These are phyloP conservation scores for Akanthomyces dipterigenus DNA, from an alignment of 2,329 filamentous ascomycete species.

Conservation along the genomic window DNA sequence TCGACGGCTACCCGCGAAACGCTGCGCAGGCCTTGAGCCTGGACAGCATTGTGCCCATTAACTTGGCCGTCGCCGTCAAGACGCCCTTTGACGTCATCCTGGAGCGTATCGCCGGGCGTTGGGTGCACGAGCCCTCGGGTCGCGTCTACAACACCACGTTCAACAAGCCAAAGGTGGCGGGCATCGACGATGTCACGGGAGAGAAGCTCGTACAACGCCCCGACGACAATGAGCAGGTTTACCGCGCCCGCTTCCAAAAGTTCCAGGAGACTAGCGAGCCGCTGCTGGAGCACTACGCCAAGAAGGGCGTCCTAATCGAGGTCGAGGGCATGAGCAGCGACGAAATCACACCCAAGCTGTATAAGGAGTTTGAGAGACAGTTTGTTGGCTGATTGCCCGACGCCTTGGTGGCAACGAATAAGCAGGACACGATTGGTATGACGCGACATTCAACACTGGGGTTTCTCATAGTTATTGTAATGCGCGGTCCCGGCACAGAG, in stretches of 20 bases:
- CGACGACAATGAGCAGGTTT: constrained; percentile 84
- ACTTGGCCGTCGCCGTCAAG: constrained; percentile 79
- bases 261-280: constrained; percentile 85
- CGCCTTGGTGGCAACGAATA: neutral
- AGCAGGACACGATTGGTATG: neutral
- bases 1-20: constrained; percentile 93
- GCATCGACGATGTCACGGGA: constrained; percentile 84
- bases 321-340: constrained; percentile 86
- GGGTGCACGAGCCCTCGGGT: constrained; percentile 88
- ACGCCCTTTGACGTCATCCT: constrained; percentile 85
- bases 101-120: constrained; percentile 81
- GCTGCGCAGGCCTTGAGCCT: constrained; percentile 71
- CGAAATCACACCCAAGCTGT: constrained; percentile 89
- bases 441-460: neutral
- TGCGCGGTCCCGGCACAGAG: neutral
- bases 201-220: constrained; percentile 74
- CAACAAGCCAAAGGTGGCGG: constrained; percentile 73
- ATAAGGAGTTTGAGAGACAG: constrained; percentile 70
- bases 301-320: constrained; percentile 76
- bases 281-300: constrained; percentile 81
- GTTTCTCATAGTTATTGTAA: constrained; percentile 2
- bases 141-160: constrained; percentile 94
- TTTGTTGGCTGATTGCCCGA: constrained; percentile 41
- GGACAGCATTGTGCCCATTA: constrained; percentile 82
- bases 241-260: constrained; percentile 69